Conservation (phyloP, 768 basidiomycete genomes). For the Amanita jacksonii region DNA sequence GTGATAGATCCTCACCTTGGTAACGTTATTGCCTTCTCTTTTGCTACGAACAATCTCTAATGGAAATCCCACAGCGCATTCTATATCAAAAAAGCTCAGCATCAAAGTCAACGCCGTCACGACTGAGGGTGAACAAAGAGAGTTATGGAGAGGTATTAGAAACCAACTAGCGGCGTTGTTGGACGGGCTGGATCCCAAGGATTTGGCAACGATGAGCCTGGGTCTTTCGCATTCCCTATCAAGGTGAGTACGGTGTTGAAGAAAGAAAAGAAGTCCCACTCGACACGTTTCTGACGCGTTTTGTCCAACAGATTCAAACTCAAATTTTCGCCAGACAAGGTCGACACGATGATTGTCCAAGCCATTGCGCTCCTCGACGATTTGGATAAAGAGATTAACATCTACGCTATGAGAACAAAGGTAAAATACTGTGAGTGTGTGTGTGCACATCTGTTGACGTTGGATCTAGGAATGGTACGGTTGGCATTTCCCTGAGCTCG, state of each 20-base stretch:
- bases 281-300: too few relatives aligned
- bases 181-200: constrained; percentile 87
- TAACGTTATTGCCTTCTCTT: constrained; percentile 27
- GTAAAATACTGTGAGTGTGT: constrained; percentile 38
- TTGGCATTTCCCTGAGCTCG: constrained; percentile 99
- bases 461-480: constrained; percentile 95
- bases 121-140: constrained; percentile 40
- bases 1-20: constrained; percentile 90
- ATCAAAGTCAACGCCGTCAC: constrained; percentile 67
- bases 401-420: constrained; percentile 98
- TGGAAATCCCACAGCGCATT: constrained; percentile 40
- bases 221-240: constrained; percentile 97
- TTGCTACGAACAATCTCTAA: neutral
- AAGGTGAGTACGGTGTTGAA: constrained; percentile 53
- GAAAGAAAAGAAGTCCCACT: too few relatives aligned
- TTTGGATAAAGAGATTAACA: constrained; percentile 99
- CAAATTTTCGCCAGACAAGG: constrained; percentile 99
- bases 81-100: constrained; percentile 89
- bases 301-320: constrained; percentile 98
- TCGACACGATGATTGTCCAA: constrained; percentile 99
- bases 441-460: constrained; percentile 1
- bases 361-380: constrained; percentile 97
- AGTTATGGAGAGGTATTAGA: constrained; percentile 95
- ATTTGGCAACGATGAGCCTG: constrained; percentile 94
- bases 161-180: constrained; percentile 79